Percentiles rank a stretch among this genome's conserved stretches.
Evolutionary conservation across 139 green algal species (phyloP).

Genomic region (Deuterostichococcus epilithicus): DNA sequence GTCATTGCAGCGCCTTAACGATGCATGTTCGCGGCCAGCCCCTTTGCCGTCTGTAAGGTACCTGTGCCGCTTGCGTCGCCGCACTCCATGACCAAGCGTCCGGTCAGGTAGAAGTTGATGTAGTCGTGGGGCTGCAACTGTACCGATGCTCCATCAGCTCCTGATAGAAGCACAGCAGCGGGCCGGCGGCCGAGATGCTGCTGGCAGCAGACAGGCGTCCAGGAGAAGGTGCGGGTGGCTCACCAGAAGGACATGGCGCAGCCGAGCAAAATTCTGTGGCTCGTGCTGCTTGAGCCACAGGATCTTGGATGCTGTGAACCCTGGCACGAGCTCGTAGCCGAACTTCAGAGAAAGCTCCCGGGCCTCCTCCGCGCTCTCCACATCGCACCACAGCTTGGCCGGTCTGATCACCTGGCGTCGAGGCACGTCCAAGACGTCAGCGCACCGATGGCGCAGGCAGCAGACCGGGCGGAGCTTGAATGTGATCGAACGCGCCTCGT

Average conservation of each 20-base stretch:
- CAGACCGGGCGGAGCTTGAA: too few species aligned
- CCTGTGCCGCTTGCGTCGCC: conserved; percentile 74
- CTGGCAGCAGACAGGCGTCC: too few species aligned
- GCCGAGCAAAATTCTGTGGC: conserved; percentile 54
- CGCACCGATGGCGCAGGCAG: too few species aligned
- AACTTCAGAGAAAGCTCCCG: conserved; percentile 50
- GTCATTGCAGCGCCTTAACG: too few species aligned
- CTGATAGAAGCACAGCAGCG: too few species aligned
- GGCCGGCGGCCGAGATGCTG: too few species aligned
- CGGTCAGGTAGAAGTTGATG: conserved; percentile 76
- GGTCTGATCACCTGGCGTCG: conserved; percentile 40
- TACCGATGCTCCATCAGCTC: too few species aligned
- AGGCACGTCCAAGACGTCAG: not conserved
- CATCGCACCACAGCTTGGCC: conserved; percentile 87
- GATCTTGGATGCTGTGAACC: conserved; percentile 84
- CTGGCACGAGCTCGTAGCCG: conserved; percentile 58
- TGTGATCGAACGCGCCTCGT: too few species aligned
- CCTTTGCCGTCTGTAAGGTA: not conserved
- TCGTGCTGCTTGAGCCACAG: conserved; percentile 83
- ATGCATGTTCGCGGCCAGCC: not conserved
- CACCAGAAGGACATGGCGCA: conserved; percentile 59
- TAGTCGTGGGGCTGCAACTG: conserved; percentile 66
- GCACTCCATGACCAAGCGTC: conserved; percentile 45
- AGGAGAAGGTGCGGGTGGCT: not conserved
- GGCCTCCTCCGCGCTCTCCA: conserved; percentile 69